Conservation (phyloP, 192 early-diverging fungal species). For the Gaertneriomyces sp. region DNA sequence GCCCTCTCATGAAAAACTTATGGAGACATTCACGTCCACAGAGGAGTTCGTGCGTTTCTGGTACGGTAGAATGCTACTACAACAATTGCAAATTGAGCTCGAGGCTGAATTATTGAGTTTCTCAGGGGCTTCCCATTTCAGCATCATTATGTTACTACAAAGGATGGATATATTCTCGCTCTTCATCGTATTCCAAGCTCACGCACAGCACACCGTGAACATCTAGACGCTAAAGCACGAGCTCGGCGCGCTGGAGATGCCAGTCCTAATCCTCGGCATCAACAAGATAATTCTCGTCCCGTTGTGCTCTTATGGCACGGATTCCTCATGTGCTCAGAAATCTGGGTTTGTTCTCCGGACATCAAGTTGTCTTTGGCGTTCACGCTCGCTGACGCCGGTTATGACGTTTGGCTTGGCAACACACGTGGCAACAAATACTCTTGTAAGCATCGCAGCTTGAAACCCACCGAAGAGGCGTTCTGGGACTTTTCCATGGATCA, state of each 20-base stretch:
- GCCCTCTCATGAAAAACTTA: slow-evolving; percentile 22
- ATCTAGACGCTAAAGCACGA: neutral
- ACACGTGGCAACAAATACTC: slow-evolving; percentile 93
- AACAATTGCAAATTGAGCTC: no score
- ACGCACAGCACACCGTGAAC: slow-evolving; percentile 6
- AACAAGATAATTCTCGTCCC: slow-evolving; percentile 48
- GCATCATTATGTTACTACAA: slow-evolving; percentile 78
- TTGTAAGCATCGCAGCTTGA: slow-evolving; percentile 71
- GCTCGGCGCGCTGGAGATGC: slow-evolving; percentile 4
- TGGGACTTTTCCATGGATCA: slow-evolving; percentile 97
- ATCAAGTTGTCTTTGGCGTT: slow-evolving; percentile 72
- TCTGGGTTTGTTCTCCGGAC: slow-evolving; percentile 84
- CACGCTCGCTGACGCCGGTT: slow-evolving; percentile 76
- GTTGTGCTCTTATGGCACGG: slow-evolving; percentile 93
- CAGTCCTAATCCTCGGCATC: neutral
- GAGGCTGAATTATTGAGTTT: neutral
- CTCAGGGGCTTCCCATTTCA: slow-evolving; percentile 77
- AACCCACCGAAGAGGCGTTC: slow-evolving; percentile 65
- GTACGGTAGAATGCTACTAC: slow-evolving; percentile 16
- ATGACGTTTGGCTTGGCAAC: slow-evolving; percentile 97
- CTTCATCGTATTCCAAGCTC: slow-evolving; percentile 72
- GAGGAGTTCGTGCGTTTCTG: slow-evolving; percentile 49
- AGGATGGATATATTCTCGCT: slow-evolving; percentile 81
- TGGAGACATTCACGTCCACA: slow-evolving; percentile 38
- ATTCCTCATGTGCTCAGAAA: slow-evolving; percentile 88